Conservation (phyloP, 768 basidiomycete species). For the Auriscalpium microsporum region DNA sequence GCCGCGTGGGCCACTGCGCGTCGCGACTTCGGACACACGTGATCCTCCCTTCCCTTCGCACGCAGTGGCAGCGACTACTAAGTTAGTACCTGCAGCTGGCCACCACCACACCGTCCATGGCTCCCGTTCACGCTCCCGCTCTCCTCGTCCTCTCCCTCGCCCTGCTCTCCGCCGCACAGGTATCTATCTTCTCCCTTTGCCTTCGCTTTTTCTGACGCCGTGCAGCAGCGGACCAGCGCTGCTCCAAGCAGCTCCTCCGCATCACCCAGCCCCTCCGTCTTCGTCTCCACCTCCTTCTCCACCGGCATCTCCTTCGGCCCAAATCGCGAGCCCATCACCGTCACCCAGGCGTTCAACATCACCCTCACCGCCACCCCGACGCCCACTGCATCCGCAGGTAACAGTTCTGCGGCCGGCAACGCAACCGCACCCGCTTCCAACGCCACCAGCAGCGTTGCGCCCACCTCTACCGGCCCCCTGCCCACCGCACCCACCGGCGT, state of each 20-base stretch:
- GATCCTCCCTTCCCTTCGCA: neutral
- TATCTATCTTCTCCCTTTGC: neutral
- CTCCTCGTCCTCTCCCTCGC: conserved; percentile 26
- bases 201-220: neutral
- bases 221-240: conserved; percentile 2
- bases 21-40: neutral
- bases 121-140: neutral
- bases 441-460: conserved; percentile 22
- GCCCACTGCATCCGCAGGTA: conserved; percentile 15
- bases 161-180: conserved; percentile 12
- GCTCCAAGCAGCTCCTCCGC: conserved; percentile 4
- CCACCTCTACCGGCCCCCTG: conserved; percentile 35
- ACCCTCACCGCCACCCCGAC: conserved; percentile 34
- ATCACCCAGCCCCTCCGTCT: conserved; percentile 12
- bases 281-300: conserved; percentile 18
- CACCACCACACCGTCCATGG: too few relatives aligned
- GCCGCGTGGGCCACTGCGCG: neutral
- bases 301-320: conserved; percentile 30
- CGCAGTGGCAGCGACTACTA: too few relatives aligned
- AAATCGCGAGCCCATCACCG: conserved; percentile 33
- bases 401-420: conserved; percentile 16
- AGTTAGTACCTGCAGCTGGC: too few relatives aligned
- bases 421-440: conserved; percentile 20
- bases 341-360: conserved; percentile 34
- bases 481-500: conserved; percentile 54